These are phyloP conservation scores for Ascochyta rabiei DNA, from an alignment of 2,329 filamentous ascomycete genomes.

Conservation along the genomic window DNA sequence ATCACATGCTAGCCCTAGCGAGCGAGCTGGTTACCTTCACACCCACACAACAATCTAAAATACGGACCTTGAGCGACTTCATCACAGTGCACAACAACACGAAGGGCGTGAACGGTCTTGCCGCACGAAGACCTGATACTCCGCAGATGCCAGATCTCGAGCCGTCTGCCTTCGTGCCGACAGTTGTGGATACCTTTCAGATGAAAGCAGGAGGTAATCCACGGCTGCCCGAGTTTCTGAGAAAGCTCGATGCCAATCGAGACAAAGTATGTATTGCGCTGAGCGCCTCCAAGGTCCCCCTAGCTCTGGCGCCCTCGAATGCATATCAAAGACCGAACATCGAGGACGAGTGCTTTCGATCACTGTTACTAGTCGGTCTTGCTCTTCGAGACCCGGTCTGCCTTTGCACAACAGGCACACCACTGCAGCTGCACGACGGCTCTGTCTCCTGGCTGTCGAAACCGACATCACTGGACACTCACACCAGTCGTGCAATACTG, in stretches of 20 bases:
- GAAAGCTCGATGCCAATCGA: slow-evolving; percentile 51
- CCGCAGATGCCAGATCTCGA: slow-evolving; percentile 16
- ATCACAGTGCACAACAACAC: slow-evolving; percentile 20
- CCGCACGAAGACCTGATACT: slow-evolving; percentile 24
- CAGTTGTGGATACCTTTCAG: slow-evolving; percentile 47
- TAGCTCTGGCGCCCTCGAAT: slow-evolving; percentile 42
- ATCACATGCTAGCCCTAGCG: slow-evolving; percentile 48
- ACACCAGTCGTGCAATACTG: slow-evolving; percentile 10
- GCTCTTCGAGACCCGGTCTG: slow-evolving; percentile 51
- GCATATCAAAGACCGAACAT: slow-evolving; percentile 39
- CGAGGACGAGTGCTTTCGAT: slow-evolving; percentile 51
- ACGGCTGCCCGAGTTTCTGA: slow-evolving; percentile 47
- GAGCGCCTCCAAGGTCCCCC: slow-evolving; percentile 48
- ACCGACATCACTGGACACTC: slow-evolving; percentile 34
- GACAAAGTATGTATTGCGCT: slow-evolving; percentile 53
- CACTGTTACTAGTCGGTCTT: slow-evolving; percentile 49
- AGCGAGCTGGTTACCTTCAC: slow-evolving; percentile 27
- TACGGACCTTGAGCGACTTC: slow-evolving; percentile 30
- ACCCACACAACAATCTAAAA: slow-evolving; percentile 20
- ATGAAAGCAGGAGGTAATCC: slow-evolving; percentile 53
- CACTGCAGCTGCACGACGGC: slow-evolving; percentile 41
- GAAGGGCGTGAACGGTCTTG: slow-evolving; percentile 9
- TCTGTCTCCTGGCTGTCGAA: slow-evolving; percentile 42
- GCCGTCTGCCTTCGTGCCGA: slow-evolving; percentile 20
- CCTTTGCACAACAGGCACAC: slow-evolving; percentile 46